These are phyloP conservation scores for Penicillium fimorum DNA, from an alignment of 495 filamentous ascomycete genomes.

Conservation along the genomic window DNA sequence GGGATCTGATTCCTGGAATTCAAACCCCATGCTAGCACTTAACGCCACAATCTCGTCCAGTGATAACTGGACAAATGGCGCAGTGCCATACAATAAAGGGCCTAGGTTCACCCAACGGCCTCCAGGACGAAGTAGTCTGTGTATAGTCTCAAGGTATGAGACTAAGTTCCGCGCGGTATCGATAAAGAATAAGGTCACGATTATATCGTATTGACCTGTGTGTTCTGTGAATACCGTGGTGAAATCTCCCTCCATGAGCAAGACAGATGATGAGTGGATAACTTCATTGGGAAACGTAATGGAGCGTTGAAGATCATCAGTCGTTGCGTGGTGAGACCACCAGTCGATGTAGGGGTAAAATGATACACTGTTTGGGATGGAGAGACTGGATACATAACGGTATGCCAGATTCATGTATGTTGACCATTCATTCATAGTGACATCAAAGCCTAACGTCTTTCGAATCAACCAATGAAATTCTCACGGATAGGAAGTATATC, in stretches of 20 bases:
- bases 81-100: conserved; percentile 34
- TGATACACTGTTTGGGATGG: conserved; percentile 7
- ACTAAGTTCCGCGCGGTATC: conserved; percentile 49
- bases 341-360: conserved; percentile 45
- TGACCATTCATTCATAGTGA: conserved; percentile 46
- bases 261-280: conserved; percentile 19
- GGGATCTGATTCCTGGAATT: conserved; percentile 15
- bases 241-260: conserved; percentile 46
- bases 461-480: background rate
- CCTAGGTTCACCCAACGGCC: conserved; percentile 50
- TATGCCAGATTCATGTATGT: conserved; percentile 42
- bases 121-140: conserved; percentile 34
- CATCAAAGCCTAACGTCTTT: conserved; percentile 29
- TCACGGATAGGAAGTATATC: background rate
- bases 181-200: conserved; percentile 52
- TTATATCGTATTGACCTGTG: conserved; percentile 32
- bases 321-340: conserved; percentile 46
- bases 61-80: conserved; percentile 26
- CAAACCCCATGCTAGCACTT: conserved; percentile 18
- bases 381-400: conserved; percentile 24
- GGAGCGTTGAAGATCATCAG: conserved; percentile 36
- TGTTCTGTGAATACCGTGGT: conserved; percentile 23
- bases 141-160: conserved; percentile 44
- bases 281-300: conserved; percentile 35
- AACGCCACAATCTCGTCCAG: conserved; percentile 24